Evolutionary conservation across 176 grass and related monocot genomes (phyloP).

Genomic region (Rhynchospora tenuis): DNA sequence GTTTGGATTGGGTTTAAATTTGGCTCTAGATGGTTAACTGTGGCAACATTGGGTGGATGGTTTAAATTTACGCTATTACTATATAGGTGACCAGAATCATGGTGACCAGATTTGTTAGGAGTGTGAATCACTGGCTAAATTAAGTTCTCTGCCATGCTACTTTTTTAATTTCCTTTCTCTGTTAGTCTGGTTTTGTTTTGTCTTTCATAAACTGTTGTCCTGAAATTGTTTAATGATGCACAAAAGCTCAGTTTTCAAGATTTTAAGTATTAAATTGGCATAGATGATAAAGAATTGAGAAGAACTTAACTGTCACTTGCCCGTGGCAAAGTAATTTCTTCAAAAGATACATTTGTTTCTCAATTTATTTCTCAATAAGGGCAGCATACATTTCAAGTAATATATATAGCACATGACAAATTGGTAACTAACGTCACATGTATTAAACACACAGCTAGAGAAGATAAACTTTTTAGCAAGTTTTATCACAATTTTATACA

Average conservation of each 20-base stretch:
- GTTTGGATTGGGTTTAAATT: not conserved
- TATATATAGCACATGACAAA: too few species aligned
- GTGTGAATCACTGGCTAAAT: not conserved
- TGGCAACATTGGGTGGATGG: not conserved
- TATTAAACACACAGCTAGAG: too few species aligned
- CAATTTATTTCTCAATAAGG: too few species aligned
- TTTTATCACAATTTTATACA: too few species aligned
- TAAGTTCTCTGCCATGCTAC: not conserved
- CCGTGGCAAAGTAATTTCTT: conserved; percentile 94
- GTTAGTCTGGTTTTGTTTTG: not conserved
- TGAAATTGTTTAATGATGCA: conserved; percentile 94
- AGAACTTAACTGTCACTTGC: conserved; percentile 95
- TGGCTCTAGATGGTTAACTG: not conserved
- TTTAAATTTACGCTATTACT: not conserved
- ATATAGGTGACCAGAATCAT: not conserved
- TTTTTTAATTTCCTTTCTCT: not conserved
- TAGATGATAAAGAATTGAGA: conserved; percentile 98
- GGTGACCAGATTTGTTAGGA: not conserved
- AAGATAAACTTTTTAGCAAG: too few species aligned
- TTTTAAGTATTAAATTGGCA: conserved; percentile 82
- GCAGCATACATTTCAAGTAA: too few species aligned
- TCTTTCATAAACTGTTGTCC: conserved; percentile 66
- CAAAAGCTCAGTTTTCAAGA: conserved; percentile 88
- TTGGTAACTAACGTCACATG: too few species aligned
- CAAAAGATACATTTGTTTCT: conserved; percentile 62